Percentiles rank a stretch among this genome's conserved stretches.
These are phyloP conservation scores for Tetrapisispora taiwanensis DNA, from an alignment of 805 yeast genomes.

Conservation along the genomic window DNA sequence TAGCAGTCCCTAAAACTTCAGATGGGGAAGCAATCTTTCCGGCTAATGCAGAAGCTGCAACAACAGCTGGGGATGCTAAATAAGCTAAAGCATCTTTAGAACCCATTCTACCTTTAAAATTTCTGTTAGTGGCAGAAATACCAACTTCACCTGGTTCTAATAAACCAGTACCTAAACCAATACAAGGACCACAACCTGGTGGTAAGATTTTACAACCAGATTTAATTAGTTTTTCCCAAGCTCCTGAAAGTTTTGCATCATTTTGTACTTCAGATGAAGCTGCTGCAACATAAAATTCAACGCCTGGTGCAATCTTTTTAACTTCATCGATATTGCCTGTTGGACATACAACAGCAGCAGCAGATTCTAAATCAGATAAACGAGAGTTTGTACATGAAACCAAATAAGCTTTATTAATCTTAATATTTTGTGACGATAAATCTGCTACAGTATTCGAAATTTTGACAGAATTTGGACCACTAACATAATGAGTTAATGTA, in stretches of 20 bases:
- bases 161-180: slow-evolving; percentile 91
- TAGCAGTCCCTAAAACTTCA: slow-evolving; percentile 59
- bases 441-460: slow-evolving; percentile 70
- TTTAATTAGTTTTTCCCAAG: slow-evolving; percentile 80
- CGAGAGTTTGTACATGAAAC: slow-evolving; percentile 98
- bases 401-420: slow-evolving; percentile 85
- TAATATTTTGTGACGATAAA: slow-evolving; percentile 60
- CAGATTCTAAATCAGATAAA: slow-evolving; percentile 84
- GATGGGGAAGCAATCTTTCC: slow-evolving; percentile 92
- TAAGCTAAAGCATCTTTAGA: slow-evolving; percentile 92
- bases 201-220: slow-evolving; percentile 95
- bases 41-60: slow-evolving; percentile 94
- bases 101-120: slow-evolving; percentile 99
- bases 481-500: slow-evolving; percentile 75
- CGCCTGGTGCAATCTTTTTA: slow-evolving; percentile 75
- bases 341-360: slow-evolving; percentile 70
- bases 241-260: slow-evolving; percentile 85
- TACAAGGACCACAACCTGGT: slow-evolving; percentile 99
- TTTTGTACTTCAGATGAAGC: slow-evolving; percentile 89
- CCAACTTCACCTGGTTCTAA: slow-evolving; percentile 95
- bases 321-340: slow-evolving; percentile 20
- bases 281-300: slow-evolving; percentile 94
- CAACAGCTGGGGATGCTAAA: slow-evolving; percentile 95
- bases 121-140: slow-evolving; percentile 95
- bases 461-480: slow-evolving; percentile 97